Base-by-base conservation (phyloP, 1,139 yeast species). In the Diutina rugosa region DNA sequence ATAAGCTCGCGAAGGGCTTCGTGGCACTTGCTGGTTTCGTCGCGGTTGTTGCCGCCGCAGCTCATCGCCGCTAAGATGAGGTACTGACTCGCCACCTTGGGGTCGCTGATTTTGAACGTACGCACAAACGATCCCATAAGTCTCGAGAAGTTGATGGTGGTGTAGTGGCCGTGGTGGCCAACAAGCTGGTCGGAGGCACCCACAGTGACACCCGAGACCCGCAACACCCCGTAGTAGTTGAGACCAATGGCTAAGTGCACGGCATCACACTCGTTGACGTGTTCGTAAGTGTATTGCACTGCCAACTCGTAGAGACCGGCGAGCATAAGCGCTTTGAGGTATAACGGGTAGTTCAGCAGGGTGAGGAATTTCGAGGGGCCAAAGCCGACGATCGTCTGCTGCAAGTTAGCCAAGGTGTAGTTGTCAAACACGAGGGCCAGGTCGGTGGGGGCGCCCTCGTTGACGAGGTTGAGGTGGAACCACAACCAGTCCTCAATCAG, bases 401-500 rank as follows among this genome's bases (percentile, higher is more conserved):
- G 97, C 62, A 95, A 78, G 65, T 90, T 95, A 44, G 69, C 70
- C 61, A 93, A 74, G 1, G 85, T 78, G 68, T 90, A 93, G 60
- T 80, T 79, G 63, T 89, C 97, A 66, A 82, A 85, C 9, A 82
- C 74, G 54, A 86, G 79, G 28, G 74, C 68, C 9, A 72, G 72
- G 1, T 68, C 63, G 14, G 70, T 70, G 35, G 68, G 64, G 48
- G 61, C 62, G 54, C 65, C 66, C 48, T 69, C 69, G 59, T 85
- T 82, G 18, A 87, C 81, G 41, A 91, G 76, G 65, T 85, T 80
- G 58, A 93, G 77, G 69, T 93, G 97, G 67, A 88, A 81, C 99
- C 99, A 93, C 57, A 91, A 70, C 99, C 99, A 93, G 70, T 93
- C 99, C 68, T 93, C 99, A 56, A 91, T 81, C 59, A 95, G 88